phyloP scores from a whole-genome alignment of 1,139 yeast genomes.

The Lodderomyces oxycetoniae region DNA sequence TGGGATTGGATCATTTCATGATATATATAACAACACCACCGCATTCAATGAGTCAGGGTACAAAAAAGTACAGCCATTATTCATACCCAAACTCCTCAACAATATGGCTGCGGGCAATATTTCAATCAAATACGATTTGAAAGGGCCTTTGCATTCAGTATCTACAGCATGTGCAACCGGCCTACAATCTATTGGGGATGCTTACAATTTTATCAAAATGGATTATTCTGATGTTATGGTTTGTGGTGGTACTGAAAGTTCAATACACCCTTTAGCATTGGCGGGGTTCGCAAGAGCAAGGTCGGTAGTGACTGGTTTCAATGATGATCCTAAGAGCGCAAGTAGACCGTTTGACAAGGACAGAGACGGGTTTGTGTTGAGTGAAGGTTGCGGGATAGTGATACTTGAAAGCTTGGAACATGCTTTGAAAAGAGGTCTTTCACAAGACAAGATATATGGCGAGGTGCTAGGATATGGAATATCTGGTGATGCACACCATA shows the following conservation, averaged over 20 bases:
- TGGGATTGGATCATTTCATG: conserved; percentile 88
- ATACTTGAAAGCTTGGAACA: conserved; percentile 74
- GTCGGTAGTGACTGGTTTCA: conserved; percentile 63
- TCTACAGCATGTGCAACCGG: conserved; percentile 99
- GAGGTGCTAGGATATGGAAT: conserved; percentile 85
- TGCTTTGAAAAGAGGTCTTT: conserved; percentile 60
- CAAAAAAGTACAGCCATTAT: conserved; percentile 74
- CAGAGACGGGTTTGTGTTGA: conserved; percentile 84
- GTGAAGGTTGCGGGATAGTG: conserved; percentile 88
- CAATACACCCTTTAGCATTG: conserved; percentile 79
- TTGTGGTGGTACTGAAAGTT: conserved; percentile 90
- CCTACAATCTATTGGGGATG: conserved; percentile 90
- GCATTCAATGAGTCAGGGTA: conserved; percentile 52
- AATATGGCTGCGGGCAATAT: conserved; percentile 97
- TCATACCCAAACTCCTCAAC: conserved; percentile 75
- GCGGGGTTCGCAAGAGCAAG: conserved; percentile 92
- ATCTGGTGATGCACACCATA: conserved; percentile 89
- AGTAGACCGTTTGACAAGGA: conserved; percentile 83
- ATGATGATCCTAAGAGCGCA: conserved; percentile 58
- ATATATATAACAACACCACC: conserved; percentile 57
- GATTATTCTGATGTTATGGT: conserved; percentile 85
- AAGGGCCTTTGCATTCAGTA: conserved; percentile 85
- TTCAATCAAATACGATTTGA: conserved; percentile 67
- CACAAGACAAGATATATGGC: conserved; percentile 58
- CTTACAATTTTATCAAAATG: conserved; percentile 68